These are phyloP conservation scores for Pulveroboletus sp. DNA, from an alignment of 768 basidiomycete genomes.

Conservation along the genomic window DNA sequence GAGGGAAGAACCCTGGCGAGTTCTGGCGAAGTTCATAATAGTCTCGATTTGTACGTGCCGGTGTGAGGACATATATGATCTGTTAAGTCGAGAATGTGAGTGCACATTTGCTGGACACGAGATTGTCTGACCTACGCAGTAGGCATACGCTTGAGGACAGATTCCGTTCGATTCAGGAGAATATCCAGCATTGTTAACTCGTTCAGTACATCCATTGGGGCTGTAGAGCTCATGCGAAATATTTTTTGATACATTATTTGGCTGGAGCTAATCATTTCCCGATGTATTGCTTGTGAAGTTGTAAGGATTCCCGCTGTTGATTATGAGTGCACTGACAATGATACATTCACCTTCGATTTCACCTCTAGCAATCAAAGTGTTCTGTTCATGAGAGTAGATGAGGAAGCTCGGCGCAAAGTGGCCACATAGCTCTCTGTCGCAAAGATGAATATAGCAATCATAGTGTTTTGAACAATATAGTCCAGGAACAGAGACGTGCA, in stretches of 20 bases:
- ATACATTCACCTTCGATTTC: constrained; percentile 48
- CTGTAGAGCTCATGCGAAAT: constrained; percentile 50
- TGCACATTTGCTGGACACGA: not conserved
- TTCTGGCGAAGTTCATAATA: constrained; percentile 59
- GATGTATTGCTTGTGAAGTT: constrained; percentile 61
- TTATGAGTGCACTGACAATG: constrained; percentile 58
- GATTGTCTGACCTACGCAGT: constrained; percentile 46
- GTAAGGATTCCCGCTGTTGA: constrained; percentile 61
- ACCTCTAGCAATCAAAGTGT: constrained; percentile 45
- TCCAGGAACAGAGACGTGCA: not conserved
- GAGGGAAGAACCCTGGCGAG: constrained; percentile 50
- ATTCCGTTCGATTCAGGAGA: constrained; percentile 44
- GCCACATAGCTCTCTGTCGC: constrained; percentile 66
- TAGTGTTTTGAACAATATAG: not conserved
- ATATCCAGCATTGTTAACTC: constrained; percentile 52
- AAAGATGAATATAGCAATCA: constrained; percentile 53
- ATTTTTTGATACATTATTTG: constrained; percentile 39
- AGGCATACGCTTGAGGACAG: constrained; percentile 50
- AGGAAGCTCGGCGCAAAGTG: constrained; percentile 67
- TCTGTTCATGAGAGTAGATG: constrained; percentile 63
- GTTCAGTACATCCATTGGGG: constrained; percentile 49
- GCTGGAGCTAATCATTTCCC: constrained; percentile 62
- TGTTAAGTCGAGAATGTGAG: constrained; percentile 15
- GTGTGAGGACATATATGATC: constrained; percentile 51
- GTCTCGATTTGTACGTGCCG: constrained; percentile 53